Base-by-base conservation (phyloP, 805 yeast genomes). In the Schizosaccharomyces octosporus region DNA sequence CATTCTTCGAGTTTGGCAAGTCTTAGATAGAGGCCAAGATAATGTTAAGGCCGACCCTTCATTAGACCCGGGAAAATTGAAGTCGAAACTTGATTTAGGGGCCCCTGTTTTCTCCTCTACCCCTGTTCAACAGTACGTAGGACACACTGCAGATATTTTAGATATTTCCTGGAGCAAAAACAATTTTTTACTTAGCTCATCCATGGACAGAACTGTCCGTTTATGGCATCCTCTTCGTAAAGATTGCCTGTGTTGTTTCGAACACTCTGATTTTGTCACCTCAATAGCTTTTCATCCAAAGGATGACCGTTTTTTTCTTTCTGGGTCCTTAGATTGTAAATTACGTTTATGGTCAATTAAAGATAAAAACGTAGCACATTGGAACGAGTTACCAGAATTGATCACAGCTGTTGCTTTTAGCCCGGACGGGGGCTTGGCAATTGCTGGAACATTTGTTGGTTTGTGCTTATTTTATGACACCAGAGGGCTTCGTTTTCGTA, bases 141-240 rank as follows among this genome's bases (percentile, higher is more conserved):
- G 85, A 19, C 97, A 90, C 70, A 70, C 78, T 0, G 79, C 78
- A 58, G 84, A 87, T 63, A 76, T 90, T 17, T 70, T 87, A n/a
- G 80, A 85, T 11, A 68, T 89, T 42, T 86, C 85, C 66, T 89
- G 97, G 97, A 84, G 94, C 61, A 83, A 83, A 66, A 88, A 87
- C 71, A 83, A 83, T 68, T 89, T 89, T 66, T 69, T 90, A 39
- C 69, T 87, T 0, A 77, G 93, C 0, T 82, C 93, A 3, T 84
- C 95, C 1, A 84, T 85, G 83, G 97, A 89, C 71, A 78, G 80
- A 64, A 83, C 94, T 0, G 95, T 82, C 1, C 79, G 80, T 64
- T 72, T 89, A 59, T 89, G 97, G 96, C 94, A 89, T 69, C 78
- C 84, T 13, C 86, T 85, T 48, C 76, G 89, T 59, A 72, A 71